Evolutionary conservation across 768 basidiomycete species (phyloP).

Genomic region (Lactarius sanguifluus): DNA sequence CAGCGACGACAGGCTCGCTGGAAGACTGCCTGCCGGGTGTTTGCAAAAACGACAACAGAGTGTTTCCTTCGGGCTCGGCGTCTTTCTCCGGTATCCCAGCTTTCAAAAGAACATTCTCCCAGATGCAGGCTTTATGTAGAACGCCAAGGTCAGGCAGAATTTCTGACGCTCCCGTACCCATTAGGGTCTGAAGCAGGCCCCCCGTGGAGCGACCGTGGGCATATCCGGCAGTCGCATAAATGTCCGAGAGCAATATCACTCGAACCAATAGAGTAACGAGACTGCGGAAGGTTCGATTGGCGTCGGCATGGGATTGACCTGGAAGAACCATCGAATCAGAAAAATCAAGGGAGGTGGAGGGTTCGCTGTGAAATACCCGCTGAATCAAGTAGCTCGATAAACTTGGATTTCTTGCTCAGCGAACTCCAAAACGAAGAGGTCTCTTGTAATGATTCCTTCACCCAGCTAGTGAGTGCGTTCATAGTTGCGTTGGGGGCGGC

Average conservation of each 20-base stretch:
- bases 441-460: constrained; percentile 64
- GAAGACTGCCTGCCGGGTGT: constrained; percentile 45
- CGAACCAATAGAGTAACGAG: constrained; percentile 77
- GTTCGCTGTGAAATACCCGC: constrained; percentile 23
- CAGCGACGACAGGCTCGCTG: constrained; percentile 19
- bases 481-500: constrained; percentile 78
- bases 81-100: constrained; percentile 45
- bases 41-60: constrained; percentile 46
- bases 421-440: constrained; percentile 72
- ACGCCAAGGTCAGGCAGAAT: constrained; percentile 72
- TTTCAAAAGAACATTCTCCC: constrained; percentile 85
- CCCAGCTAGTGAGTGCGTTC: constrained; percentile 63
- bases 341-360: background rate
- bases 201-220: constrained; percentile 77
- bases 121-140: constrained; percentile 78
- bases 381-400: constrained; percentile 63
- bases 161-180: constrained; percentile 58
- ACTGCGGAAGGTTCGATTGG: constrained; percentile 66
- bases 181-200: constrained; percentile 70
- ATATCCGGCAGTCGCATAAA: constrained; percentile 81
- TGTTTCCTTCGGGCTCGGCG: constrained; percentile 43
- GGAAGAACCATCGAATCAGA: constrained; percentile 20
- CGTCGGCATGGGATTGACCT: constrained; percentile 49
- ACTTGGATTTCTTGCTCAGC: constrained; percentile 54
- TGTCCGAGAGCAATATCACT: constrained; percentile 80